These are phyloP conservation scores for Cercospora canescens DNA, from an alignment of 2,329 filamentous ascomycete species.

Conservation along the genomic window DNA sequence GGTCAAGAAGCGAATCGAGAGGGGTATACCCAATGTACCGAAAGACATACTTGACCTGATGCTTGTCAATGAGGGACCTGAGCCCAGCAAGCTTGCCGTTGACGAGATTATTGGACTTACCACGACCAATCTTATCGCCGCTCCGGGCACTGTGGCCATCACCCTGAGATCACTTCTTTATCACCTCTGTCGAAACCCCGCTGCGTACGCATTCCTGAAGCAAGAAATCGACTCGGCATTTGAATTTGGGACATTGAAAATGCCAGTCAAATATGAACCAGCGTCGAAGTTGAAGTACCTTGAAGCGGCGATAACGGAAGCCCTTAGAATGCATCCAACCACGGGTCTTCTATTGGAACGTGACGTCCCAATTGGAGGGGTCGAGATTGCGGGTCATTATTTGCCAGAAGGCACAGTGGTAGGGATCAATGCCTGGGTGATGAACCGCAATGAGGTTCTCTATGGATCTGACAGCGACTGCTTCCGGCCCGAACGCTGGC, in stretches of 20 bases:
- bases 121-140: constrained; percentile 15
- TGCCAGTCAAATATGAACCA: constrained; percentile 25
- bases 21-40: neutral
- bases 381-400: constrained; percentile 23
- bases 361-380: neutral
- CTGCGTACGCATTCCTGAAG: neutral
- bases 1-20: neutral
- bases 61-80: neutral
- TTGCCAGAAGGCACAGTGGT: constrained; percentile 34
- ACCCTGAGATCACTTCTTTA: constrained; percentile 35
- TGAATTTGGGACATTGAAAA: neutral
- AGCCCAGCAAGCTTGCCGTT: neutral
- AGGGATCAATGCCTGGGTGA: constrained; percentile 35
- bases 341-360: constrained; percentile 39
- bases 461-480: constrained; percentile 34
- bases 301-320: constrained; percentile 46
- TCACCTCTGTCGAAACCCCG: constrained; percentile 36
- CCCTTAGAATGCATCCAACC: constrained; percentile 46
- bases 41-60: neutral
- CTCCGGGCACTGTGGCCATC: constrained; percentile 37
- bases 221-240: neutral
- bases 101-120: neutral
- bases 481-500: constrained; percentile 38
- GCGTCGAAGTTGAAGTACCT: constrained; percentile 41
- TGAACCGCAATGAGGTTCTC: constrained; percentile 33